phyloP scores from a whole-genome alignment of 495 filamentous ascomycete genomes.

The Cercophora scortea region DNA sequence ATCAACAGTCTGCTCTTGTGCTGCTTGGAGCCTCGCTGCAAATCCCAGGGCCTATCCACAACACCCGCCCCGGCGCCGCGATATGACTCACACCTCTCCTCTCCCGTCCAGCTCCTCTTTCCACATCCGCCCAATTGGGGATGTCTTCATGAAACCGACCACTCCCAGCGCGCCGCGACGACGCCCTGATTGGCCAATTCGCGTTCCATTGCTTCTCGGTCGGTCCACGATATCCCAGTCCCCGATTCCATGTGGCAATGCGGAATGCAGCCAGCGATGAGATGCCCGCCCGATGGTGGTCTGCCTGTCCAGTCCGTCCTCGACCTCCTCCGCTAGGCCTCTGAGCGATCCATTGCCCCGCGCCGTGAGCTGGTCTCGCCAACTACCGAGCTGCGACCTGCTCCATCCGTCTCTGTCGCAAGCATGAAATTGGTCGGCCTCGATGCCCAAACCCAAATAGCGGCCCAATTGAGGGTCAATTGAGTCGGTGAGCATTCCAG shows the following conservation, averaged over 20 bases:
- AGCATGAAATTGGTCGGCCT: not conserved
- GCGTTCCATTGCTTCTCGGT: constrained; percentile 11
- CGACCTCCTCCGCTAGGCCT: too few species aligned
- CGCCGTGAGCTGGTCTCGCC: constrained; percentile 10
- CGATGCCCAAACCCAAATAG: constrained; percentile 22
- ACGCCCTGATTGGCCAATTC: constrained; percentile 22
- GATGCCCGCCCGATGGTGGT: not conserved
- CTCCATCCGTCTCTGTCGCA: not conserved
- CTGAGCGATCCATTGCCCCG: constrained; percentile 6
- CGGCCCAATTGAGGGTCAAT: constrained; percentile 23
- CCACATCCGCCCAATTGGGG: not conserved
- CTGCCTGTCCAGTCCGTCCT: not conserved
- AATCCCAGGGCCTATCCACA: too few species aligned
- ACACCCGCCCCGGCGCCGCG: too few species aligned
- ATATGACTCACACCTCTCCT: not conserved
- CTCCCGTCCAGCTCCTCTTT: not conserved
- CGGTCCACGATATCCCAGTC: constrained; percentile 3
- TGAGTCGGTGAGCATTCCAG: constrained; percentile 5
- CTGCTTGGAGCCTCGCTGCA: too few species aligned
- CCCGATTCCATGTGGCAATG: constrained; percentile 8
- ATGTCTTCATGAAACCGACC: constrained; percentile 12
- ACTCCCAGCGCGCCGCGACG: constrained; percentile 9
- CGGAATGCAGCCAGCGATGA: not conserved
- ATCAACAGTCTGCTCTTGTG: too few species aligned
- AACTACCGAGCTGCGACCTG: not conserved